A percentile compares a stretch with the other conserved stretches of the same genome.
Evolutionary conservation across 768 basidiomycete genomes (phyloP).

Genomic region (Baorangia bicolor): DNA sequence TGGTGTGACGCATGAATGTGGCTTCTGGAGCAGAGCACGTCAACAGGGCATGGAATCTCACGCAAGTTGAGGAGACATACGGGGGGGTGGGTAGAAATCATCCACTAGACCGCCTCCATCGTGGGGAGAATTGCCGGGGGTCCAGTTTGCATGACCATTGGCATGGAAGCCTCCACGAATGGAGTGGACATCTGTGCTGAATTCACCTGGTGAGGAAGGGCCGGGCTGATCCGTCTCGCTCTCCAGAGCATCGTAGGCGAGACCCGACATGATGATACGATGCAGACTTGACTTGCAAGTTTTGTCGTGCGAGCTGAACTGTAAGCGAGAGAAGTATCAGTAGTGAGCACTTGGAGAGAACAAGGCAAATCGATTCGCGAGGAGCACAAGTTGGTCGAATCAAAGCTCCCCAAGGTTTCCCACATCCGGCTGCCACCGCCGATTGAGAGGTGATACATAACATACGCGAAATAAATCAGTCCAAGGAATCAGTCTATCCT

Average conservation of each 20-base stretch:
- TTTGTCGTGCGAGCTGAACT: not conserved
- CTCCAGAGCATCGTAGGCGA: conserved; percentile 31
- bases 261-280: conserved; percentile 25
- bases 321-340: not conserved
- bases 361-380: not conserved
- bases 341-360: not conserved
- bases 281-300: not conserved
- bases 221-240: conserved; percentile 5
- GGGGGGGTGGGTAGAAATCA: conserved; percentile 20
- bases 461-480: not conserved
- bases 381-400: not conserved
- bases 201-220: conserved; percentile 4
- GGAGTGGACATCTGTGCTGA: conserved; percentile 1
- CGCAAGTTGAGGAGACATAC: conserved; percentile 18
- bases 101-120: conserved; percentile 6
- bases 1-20: conserved; percentile 44
- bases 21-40: conserved; percentile 16
- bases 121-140: conserved; percentile 1
- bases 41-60: conserved; percentile 4
- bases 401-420: conserved; percentile 18
- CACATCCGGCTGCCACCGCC: conserved; percentile 3
- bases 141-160: conserved; percentile 7
- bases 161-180: not conserved
- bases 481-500: conserved; percentile 13
- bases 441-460: not conserved